These are phyloP conservation scores for Jackrogersella minutella DNA, from an alignment of 495 filamentous ascomycete species.

Conservation along the genomic window DNA sequence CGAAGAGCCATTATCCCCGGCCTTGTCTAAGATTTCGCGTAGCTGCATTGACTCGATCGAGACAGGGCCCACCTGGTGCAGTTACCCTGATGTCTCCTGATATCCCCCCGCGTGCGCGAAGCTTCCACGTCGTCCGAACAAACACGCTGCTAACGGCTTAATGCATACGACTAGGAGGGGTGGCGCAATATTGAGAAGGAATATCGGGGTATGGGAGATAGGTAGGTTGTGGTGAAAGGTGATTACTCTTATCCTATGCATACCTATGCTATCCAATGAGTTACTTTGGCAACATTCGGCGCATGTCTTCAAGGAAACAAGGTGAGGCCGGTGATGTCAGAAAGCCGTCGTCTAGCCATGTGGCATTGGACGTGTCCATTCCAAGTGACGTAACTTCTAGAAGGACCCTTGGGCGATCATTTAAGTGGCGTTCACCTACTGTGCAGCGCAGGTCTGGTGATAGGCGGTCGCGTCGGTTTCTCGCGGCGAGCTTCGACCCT, in stretches of 20 bases:
- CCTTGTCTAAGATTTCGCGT: constrained; percentile 38
- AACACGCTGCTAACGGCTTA: constrained; percentile 25
- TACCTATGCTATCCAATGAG: constrained; percentile 17
- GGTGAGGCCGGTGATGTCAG: constrained; percentile 37
- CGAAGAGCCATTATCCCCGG: constrained; percentile 19
- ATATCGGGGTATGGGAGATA: constrained; percentile 22
- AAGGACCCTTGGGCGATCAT: constrained; percentile 30
- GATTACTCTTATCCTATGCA: constrained; percentile 18
- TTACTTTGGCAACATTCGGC: constrained; percentile 3
- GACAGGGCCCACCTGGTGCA: constrained; percentile 10
- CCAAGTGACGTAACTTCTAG: constrained; percentile 35
- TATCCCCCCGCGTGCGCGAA: not conserved
- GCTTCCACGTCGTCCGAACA: constrained; percentile 9
- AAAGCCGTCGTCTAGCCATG: constrained; percentile 22
- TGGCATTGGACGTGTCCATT: constrained; percentile 15
- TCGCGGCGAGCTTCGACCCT: constrained; percentile 27
- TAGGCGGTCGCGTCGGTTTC: constrained; percentile 31
- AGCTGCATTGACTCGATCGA: constrained; percentile 34
- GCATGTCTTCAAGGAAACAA: constrained; percentile 10
- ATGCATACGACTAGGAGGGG: constrained; percentile 26
- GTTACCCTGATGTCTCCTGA: constrained; percentile 21
- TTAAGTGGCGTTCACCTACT: constrained; percentile 30
- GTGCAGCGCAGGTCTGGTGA: constrained; percentile 29
- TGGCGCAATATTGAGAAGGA: constrained; percentile 31
- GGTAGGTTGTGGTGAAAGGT: constrained; percentile 9